A percentile compares a stretch with the other conserved stretches of the same genome.
Conservation (phyloP, 331 rosid genomes). For the Cucumis variabilis region DNA sequence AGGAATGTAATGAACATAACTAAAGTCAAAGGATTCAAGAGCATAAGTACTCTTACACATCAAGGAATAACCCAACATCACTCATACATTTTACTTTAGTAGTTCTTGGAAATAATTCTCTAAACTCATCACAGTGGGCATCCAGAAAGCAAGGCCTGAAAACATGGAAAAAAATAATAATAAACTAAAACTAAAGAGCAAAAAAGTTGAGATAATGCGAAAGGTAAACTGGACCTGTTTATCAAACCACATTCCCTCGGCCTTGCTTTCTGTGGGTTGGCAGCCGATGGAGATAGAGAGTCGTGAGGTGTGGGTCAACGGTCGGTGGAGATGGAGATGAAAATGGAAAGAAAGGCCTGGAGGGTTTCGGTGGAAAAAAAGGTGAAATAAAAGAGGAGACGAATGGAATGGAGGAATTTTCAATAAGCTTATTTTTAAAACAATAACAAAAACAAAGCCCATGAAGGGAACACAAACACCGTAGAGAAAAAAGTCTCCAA, state of each 20-base stretch:
- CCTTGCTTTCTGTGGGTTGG: too few species aligned
- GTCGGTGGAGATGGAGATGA: too few species aligned
- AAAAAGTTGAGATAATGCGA: constrained; percentile 23
- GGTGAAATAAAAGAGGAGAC: too few species aligned
- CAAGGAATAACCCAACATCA: constrained; percentile 97
- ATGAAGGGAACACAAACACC: too few species aligned
- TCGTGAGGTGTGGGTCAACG: too few species aligned
- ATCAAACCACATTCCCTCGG: constrained; percentile 86
- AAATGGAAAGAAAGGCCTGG: too few species aligned
- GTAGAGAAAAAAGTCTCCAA: too few species aligned
- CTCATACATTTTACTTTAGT: constrained; percentile 91
- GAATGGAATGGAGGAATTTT: too few species aligned
- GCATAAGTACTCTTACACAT: constrained; percentile 59
- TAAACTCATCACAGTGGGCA: constrained; percentile 95
- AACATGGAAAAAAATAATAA: neutral
- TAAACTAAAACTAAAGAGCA: neutral
- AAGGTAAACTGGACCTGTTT: constrained; percentile 57
- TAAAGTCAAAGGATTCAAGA: neutral
- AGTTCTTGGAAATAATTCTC: constrained; percentile 58
- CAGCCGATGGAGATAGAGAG: too few species aligned
- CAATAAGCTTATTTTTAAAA: too few species aligned
- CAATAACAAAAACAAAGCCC: neutral
- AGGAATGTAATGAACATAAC: constrained; percentile 28
- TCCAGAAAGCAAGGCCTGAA: constrained; percentile 94
- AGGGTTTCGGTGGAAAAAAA: too few species aligned